A percentile compares a stretch with the other conserved stretches of the same genome.
phyloP scores from a whole-genome alignment of 129 eudicot genomes.

The Artemisia annua region DNA sequence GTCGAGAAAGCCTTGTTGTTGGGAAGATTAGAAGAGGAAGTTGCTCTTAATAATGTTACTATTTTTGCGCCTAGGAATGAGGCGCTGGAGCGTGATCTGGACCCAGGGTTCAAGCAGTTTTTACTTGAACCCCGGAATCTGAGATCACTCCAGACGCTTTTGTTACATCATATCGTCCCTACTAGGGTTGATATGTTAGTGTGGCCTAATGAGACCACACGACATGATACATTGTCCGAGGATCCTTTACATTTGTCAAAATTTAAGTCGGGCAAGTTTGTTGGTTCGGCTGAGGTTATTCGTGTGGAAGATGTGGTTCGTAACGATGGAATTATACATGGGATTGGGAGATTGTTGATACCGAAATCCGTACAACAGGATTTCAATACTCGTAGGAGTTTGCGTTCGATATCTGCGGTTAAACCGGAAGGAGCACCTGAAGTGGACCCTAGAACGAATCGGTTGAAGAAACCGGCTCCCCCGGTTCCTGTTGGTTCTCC shows the following conservation, averaged over 20 bases:
- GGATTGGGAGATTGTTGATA: conserved; percentile 39
- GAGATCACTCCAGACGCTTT: conserved; percentile 58
- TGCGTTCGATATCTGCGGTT: conserved; percentile 46
- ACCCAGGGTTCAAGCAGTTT: conserved; percentile 77
- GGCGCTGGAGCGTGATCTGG: conserved; percentile 63
- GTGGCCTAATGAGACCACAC: conserved; percentile 48
- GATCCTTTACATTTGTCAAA: conserved; percentile 30
- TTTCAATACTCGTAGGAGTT: conserved; percentile 43
- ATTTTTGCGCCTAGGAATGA: conserved; percentile 78
- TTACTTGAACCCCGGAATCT: conserved; percentile 77
- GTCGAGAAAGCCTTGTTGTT: conserved; percentile 76
- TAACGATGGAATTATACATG: conserved; percentile 52
- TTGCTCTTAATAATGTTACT: conserved; percentile 61
- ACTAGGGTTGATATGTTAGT: conserved; percentile 39
- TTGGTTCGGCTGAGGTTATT: conserved; percentile 45
- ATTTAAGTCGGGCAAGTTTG: conserved; percentile 16
- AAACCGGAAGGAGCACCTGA: conserved; percentile 52
- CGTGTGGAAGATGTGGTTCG: conserved; percentile 52
- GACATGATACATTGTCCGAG: conserved; percentile 37
- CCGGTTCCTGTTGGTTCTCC: conserved; percentile 63
- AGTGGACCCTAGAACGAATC: conserved; percentile 52
- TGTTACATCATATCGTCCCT: conserved; percentile 69
- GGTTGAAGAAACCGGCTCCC: conserved; percentile 42
- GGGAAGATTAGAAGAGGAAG: conserved; percentile 55
- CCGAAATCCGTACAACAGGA: conserved; percentile 50